These are phyloP conservation scores for Yamadazyma jaroonii DNA, from an alignment of 1,139 yeast species.

Conservation along the genomic window DNA sequence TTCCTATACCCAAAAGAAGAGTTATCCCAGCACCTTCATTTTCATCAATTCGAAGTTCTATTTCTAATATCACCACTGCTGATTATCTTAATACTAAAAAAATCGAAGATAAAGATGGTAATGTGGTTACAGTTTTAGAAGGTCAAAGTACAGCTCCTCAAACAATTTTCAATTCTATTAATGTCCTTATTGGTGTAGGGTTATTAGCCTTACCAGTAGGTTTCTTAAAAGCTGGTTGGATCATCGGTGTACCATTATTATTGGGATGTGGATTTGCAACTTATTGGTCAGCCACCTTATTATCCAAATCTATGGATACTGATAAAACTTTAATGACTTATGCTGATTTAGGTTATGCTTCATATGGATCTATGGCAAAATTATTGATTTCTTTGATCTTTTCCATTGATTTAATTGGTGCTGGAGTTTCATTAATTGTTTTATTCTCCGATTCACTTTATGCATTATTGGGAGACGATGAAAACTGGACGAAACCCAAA, in stretches of 20 bases:
- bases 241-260: constrained; percentile 38
- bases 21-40: constrained; percentile 31
- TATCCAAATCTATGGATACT: constrained; percentile 55
- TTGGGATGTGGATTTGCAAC: constrained; percentile 40
- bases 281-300: constrained; percentile 44
- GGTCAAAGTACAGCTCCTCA: constrained; percentile 70
- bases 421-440: constrained; percentile 55
- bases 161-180: constrained; percentile 46
- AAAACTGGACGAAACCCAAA: constrained; percentile 34
- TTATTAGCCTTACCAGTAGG: constrained; percentile 50
- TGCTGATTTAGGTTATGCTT: constrained; percentile 81
- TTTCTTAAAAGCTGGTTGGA: constrained; percentile 46
- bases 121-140: constrained; percentile 67
- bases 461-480: constrained; percentile 40
- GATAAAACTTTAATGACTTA: constrained; percentile 80
- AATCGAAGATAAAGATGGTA: constrained; percentile 72
- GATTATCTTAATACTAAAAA: constrained; percentile 58
- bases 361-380: constrained; percentile 52
- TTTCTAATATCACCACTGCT: constrained; percentile 44
- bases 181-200: constrained; percentile 49
- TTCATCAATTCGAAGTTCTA: constrained; percentile 33
- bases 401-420: constrained; percentile 51
- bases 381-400: constrained; percentile 39
- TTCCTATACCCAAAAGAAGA: constrained; percentile 22
- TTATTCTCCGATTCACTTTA: constrained; percentile 53